Evolutionary conservation across 192 early-diverging fungal genomes (phyloP), one percentile per base, ranked within the genome.

Genomic region (Podila clonocystis): DNA sequence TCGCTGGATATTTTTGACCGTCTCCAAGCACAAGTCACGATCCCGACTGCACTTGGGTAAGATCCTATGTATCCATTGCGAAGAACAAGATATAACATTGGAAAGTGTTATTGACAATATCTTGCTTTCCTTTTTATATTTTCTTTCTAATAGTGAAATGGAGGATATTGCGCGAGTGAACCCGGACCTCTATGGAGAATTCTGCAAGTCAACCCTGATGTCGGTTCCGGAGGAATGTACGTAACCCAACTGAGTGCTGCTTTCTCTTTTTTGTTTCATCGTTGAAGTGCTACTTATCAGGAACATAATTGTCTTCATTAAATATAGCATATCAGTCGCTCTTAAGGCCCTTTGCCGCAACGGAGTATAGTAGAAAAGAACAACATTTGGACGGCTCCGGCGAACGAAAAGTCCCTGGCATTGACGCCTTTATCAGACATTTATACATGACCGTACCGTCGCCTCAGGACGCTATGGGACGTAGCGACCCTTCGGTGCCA

Each of bases 161-260:
- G 77, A 80, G 26, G 77, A 80, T 34, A 58, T 80, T 30, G 68
- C 73, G 12, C 65, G 68, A 48, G 61, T 80, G 55, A 80, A 80
- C 52, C 62, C 77, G 6, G 77, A 80, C 28, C 70, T 80, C 26
- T 80, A 80, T 31, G 55, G 31, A 28, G 61, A 63, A 15, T 67
- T 63, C 33, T 64, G 33, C 31, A 55, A 63, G 57, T 34, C 22
- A 12, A 65, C 38, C 22, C 8, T 79, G 36, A 19, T n/a, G n/a
- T 38, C 65, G 15, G 17, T 28, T 20, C 26, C 60, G 6, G 48
- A 36, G 20, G 22, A 49, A 72, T 41, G 75, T 22, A 34, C 6
- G 30, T n/a, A 45, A 38, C 29, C 29, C 13, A 8, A 55, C n/a
- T 9, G 24, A 55, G 4, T 24, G 3, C n/a, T 17, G 7, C 6